phyloP scores from a whole-genome alignment of 108 stramenopile species.

The Mayamaea pseudoterrestris region DNA sequence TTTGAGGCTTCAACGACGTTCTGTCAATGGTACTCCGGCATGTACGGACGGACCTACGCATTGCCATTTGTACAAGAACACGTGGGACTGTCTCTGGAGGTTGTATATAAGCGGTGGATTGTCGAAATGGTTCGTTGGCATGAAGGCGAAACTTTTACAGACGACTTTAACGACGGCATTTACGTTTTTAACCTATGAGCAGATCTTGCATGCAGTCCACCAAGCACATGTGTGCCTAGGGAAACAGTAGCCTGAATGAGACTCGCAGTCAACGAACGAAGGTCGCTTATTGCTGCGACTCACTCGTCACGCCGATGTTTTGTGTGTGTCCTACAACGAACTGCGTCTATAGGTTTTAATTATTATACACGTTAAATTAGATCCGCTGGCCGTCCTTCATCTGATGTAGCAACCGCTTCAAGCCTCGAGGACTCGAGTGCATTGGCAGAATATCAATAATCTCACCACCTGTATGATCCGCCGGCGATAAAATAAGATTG shows the following conservation, averaged over 20 bases:
- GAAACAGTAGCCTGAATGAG: neutral
- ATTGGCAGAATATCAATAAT: constrained; percentile 1
- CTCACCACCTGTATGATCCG: constrained; percentile 8
- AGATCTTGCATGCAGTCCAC: constrained; percentile 38
- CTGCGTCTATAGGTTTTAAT: neutral
- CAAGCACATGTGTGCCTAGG: neutral
- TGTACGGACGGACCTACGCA: neutral
- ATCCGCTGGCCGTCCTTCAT: constrained; percentile 7
- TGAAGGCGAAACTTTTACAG: constrained; percentile 85
- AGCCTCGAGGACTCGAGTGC: constrained; percentile 9
- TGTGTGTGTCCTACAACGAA: neutral
- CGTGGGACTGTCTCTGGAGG: constrained; percentile 50
- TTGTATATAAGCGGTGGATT: constrained; percentile 29
- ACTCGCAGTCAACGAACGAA: neutral
- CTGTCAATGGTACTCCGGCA: neutral
- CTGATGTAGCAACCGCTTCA: constrained; percentile 5
- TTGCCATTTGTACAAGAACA: constrained; percentile 29
- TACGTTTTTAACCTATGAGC: constrained; percentile 86
- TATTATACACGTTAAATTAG: neutral
- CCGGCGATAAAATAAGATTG: constrained; percentile 8
- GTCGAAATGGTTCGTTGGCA: constrained; percentile 65
- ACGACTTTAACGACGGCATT: constrained; percentile 77
- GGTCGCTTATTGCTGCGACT: neutral
- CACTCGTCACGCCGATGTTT: neutral
- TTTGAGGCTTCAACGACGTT: constrained; percentile 14